Evolutionary conservation across 2,329 filamentous ascomycete species (phyloP), one percentile per base, ranked within the genome.

Genomic region (Fusarium bactridioides): DNA sequence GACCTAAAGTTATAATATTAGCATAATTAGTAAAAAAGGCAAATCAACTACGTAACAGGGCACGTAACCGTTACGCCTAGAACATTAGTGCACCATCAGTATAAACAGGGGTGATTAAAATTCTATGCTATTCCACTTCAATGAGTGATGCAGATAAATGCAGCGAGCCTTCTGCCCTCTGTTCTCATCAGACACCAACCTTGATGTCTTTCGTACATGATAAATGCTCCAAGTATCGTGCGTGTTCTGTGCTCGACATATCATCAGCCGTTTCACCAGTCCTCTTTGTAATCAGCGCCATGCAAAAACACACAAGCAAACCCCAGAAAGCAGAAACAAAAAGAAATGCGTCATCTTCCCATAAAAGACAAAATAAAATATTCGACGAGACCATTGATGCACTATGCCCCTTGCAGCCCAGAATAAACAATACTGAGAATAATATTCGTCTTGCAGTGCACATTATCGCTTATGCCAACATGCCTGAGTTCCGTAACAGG

Each of bases 241-340:
- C 57, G 57, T 61, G 66, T 53, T 70, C 61, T 66, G 61, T 63
- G 56, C 69, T 58, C 48, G 53, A 66, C 48, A 48, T 69, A 58
- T 68, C 62, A 66, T 61, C 63, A 69, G 47, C 66, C 66, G 33
- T 69, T 67, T 60, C 62, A 73, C 70, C 67, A 64, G 35, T 65
- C 65, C 67, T 70, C 69, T 72, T 72, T 67, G 64, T 64, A 67
- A 58, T 74, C 64, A 65, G 70, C 74, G 74, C 74, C 72, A 76
- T 76, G 74, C 74, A 73, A 72, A 62, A 63, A 70, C 33, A 50
- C 37, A 64, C 23, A 72, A 63, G 38, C 38, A 65, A 63, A 38
- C 33, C 64, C 58, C 57, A 33, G 58, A 58, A 53, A 58, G 47
- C 60, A 23, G 25, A 44, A 44, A 33, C 43, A 40, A n/a, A 45